Conservation (phyloP, 176 grass and related monocot genomes). For the Sorghum bicolor region Sorghum_bicolor_NCBIv3 NC_012876.2:4132001-4132500, state of each 20-base stretch:
- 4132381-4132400: not conserved
- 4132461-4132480: slow-evolving; percentile 37
- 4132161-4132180: too few species aligned
- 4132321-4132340: too few species aligned
- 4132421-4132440: slow-evolving; percentile 21
- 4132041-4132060: not conserved
- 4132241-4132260: not conserved
- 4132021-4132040: not conserved
- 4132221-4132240: not conserved
- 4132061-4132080: not conserved
- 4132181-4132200: too few species aligned
- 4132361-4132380: not conserved
- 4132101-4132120: not conserved
- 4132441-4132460: slow-evolving; percentile 39
- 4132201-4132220: too few species aligned
- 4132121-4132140: too few species aligned
- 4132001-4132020: not conserved
- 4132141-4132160: too few species aligned
- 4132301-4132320: too few species aligned
- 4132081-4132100: not conserved
- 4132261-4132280: not conserved
- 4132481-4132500: slow-evolving; percentile 35
- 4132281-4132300: too few species aligned
- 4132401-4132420: slow-evolving; percentile 40
- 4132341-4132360: not conserved